Conservation (phyloP, 1,284 basidiomycete genomes). For the Naganishia liquefaciens region DNA sequence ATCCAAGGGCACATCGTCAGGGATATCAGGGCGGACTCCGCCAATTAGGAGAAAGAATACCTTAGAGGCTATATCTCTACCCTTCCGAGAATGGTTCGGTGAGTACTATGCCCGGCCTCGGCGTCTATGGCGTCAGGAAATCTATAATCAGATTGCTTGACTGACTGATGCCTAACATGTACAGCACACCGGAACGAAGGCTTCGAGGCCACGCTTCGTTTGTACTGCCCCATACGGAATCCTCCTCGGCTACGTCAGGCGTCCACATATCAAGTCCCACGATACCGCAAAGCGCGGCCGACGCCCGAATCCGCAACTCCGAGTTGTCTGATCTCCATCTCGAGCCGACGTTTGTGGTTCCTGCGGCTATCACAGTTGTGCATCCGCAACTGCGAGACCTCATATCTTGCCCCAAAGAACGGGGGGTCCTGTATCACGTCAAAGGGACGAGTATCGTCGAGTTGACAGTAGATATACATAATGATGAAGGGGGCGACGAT, state of each 20-base stretch:
- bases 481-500: slow-evolving; percentile 38
- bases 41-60: slow-evolving; percentile 1
- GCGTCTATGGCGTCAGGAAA: neutral
- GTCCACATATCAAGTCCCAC: neutral
- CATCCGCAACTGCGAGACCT: slow-evolving; percentile 53
- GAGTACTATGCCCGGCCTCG: neutral
- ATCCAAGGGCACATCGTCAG: too few relatives aligned
- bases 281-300: slow-evolving; percentile 11
- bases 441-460: slow-evolving; percentile 29
- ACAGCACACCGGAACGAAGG: slow-evolving; percentile 22
- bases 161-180: neutral
- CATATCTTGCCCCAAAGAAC: slow-evolving; percentile 38
- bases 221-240: slow-evolving; percentile 19
- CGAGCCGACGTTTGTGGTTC: slow-evolving; percentile 35
- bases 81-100: slow-evolving; percentile 11
- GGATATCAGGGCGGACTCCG: neutral
- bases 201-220: slow-evolving; percentile 19
- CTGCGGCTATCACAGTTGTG: slow-evolving; percentile 48
- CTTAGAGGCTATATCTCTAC: neutral
- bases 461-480: slow-evolving; percentile 24
- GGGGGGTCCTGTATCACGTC: slow-evolving; percentile 33
- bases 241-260: neutral
- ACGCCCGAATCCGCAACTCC: slow-evolving; percentile 12
- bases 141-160: too few relatives aligned
- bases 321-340: slow-evolving; percentile 16